phyloP scores from a whole-genome alignment of 1,139 yeast species.

The Geotrichum histeridarum region DNA sequence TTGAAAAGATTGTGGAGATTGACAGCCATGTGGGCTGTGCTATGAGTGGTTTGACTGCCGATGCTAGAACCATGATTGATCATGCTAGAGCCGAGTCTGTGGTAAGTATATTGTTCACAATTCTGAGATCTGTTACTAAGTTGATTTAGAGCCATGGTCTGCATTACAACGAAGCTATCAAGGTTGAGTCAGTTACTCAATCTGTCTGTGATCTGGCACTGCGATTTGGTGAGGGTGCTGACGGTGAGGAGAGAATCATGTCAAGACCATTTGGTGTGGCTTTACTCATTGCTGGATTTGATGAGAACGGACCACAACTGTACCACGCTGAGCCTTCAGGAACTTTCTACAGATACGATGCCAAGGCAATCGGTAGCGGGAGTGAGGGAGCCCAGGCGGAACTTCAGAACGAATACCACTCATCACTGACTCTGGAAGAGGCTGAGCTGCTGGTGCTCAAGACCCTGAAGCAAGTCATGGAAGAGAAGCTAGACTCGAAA shows the following conservation, averaged over 20 bases:
- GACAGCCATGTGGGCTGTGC: constrained; percentile 96
- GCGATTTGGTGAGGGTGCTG: constrained; percentile 97
- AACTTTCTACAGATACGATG: constrained; percentile 94
- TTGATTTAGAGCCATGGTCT: constrained; percentile 59
- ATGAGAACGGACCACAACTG: constrained; percentile 93
- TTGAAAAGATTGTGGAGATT: constrained; percentile 93
- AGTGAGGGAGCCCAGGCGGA: constrained; percentile 99
- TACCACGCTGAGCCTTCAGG: constrained; percentile 99
- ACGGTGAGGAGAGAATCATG: constrained; percentile 95
- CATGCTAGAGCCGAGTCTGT: constrained; percentile 88
- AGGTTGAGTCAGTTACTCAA: constrained; percentile 91
- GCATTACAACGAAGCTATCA: constrained; percentile 87
- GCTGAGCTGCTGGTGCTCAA: constrained; percentile 88
- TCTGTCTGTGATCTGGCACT: constrained; percentile 95
- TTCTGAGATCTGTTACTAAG: constrained; percentile 6
- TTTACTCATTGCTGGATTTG: constrained; percentile 88
- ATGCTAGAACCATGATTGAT: constrained; percentile 97
- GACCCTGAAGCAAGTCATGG: constrained; percentile 96
- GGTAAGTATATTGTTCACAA: constrained; percentile 33
- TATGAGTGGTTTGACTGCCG: constrained; percentile 97
- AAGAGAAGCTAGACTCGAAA: constrained; percentile 91
- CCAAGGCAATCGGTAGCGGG: constrained; percentile 98
- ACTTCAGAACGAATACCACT: constrained; percentile 92
- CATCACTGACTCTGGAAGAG: constrained; percentile 85
- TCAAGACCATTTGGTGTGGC: constrained; percentile 99